A percentile compares a stretch with the other conserved stretches of the same genome.
These are phyloP conservation scores for Boletus chippewaensis DNA, from an alignment of 1,284 basidiomycete species.

Conservation along the genomic window DNA sequence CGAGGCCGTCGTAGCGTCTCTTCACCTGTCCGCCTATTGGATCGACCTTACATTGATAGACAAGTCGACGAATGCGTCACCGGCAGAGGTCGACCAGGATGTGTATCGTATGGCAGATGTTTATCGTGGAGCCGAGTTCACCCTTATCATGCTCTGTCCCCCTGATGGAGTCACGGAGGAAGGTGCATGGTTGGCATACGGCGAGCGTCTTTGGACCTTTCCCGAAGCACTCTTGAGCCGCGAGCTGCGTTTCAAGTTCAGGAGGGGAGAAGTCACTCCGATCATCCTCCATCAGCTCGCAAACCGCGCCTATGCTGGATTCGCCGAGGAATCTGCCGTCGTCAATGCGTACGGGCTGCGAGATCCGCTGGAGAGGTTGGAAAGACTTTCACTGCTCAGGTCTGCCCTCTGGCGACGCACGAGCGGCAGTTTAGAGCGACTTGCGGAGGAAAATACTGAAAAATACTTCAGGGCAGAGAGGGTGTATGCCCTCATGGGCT, in stretches of 20 bases:
- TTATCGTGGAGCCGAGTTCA: slow-evolving; percentile 25
- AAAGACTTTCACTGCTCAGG: slow-evolving; percentile 22
- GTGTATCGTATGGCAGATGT: slow-evolving; percentile 28
- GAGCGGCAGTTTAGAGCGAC: not conserved
- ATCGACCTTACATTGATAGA: slow-evolving; percentile 17
- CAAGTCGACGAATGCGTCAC: not conserved
- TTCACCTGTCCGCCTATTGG: slow-evolving; percentile 23
- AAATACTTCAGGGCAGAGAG: slow-evolving; percentile 17
- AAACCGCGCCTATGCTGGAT: slow-evolving; percentile 17
- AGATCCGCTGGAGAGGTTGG: slow-evolving; percentile 26
- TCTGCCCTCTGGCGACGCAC: slow-evolving; percentile 25
- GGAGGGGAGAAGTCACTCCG: slow-evolving; percentile 6
- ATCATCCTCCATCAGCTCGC: slow-evolving; percentile 26
- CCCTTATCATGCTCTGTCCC: slow-evolving; percentile 22
- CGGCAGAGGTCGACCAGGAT: slow-evolving; percentile 15
- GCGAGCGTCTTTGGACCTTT: slow-evolving; percentile 28
- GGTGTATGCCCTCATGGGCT: slow-evolving; percentile 28
- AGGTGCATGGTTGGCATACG: slow-evolving; percentile 18
- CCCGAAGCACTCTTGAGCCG: slow-evolving; percentile 23
- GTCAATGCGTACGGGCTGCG: slow-evolving; percentile 21
- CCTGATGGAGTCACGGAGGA: not conserved
- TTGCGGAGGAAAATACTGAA: not conserved
- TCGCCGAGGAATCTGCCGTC: slow-evolving; percentile 22
- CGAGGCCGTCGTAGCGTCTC: slow-evolving; percentile 7
- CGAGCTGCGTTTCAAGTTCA: slow-evolving; percentile 17